A percentile compares a stretch with the other conserved stretches of the same genome.
Conservation (phyloP, 1,284 basidiomycete genomes). For the Calocybe gambosa region DNA sequence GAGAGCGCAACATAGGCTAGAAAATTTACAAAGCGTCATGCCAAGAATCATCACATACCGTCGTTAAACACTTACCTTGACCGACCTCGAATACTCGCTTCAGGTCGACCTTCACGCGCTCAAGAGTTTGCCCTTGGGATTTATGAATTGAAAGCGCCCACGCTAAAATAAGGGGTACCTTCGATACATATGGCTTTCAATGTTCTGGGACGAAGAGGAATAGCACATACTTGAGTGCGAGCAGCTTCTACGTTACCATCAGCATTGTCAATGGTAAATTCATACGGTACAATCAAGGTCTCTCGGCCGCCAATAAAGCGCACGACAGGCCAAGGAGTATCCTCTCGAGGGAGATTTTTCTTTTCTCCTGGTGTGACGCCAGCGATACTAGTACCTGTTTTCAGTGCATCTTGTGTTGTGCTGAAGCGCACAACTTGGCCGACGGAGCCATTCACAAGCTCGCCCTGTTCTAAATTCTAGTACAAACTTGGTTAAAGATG, state of each 20-base stretch:
- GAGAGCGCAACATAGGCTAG: slow-evolving; percentile 89
- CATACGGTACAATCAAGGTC: slow-evolving; percentile 43
- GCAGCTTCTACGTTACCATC: slow-evolving; percentile 45
- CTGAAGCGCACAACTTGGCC: slow-evolving; percentile 64
- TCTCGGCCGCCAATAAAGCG: slow-evolving; percentile 41
- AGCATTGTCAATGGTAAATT: slow-evolving; percentile 55
- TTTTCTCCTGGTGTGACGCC: slow-evolving; percentile 17
- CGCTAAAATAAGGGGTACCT: slow-evolving; percentile 70
- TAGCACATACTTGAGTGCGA: slow-evolving; percentile 41
- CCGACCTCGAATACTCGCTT: slow-evolving; percentile 74
- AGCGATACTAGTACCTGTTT: slow-evolving; percentile 23
- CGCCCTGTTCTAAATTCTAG: slow-evolving; percentile 61
- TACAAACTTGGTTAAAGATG: not conserved
- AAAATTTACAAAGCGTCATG: not conserved
- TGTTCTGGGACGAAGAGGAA: not conserved
- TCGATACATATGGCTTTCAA: slow-evolving; percentile 1
- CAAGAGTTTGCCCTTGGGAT: slow-evolving; percentile 78
- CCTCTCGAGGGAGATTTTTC: slow-evolving; percentile 11
- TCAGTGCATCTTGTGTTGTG: slow-evolving; percentile 27
- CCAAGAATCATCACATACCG: slow-evolving; percentile 7
- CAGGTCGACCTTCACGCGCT: slow-evolving; percentile 70
- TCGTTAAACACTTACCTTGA: slow-evolving; percentile 38
- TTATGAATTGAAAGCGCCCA: slow-evolving; percentile 56
- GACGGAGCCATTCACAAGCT: slow-evolving; percentile 81
- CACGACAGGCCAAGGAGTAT: slow-evolving; percentile 48